Base-by-base conservation (phyloP, 345 rosid genomes). In the Syzygium grande region DNA sequence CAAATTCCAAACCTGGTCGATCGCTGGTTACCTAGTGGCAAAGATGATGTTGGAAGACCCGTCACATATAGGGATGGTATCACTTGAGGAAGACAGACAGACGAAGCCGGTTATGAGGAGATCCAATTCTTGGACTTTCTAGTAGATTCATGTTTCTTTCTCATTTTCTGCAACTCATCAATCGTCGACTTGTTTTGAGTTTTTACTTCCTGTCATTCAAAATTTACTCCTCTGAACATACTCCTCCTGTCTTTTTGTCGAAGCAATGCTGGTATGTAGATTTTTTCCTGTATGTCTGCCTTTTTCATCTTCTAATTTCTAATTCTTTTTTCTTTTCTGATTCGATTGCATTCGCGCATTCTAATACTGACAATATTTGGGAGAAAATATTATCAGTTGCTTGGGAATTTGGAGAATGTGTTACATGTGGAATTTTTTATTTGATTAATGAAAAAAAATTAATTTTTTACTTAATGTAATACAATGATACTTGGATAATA, bases 21-120 rank as follows among this genome's bases (percentile, higher is more conserved):
- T 95, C 41, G 99, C 99, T 0, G 99, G 99, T 34, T 96, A 95
- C 91, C 92, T 98, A 91, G 98, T 98, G 79, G 97, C 99, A 11
- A 98, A 94, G 93, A 94, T 96, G 99, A 92, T 98, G 99, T 58
- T 96, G 85, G 99, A 98, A 91, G 99, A 98, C 84, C 99, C 99
- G 7, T 95, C 99, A 53, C 98, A 95, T 87, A 73, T 98, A 84
- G 99, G 99, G 52, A 98, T 96, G 99, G 86, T 98, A 86, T 86
- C 98, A 54, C 94, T 96, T 0, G 98, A 95, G 87, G 99, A 96
- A 91, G 99, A 96, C 92, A 95, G 91, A 91, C 98, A 95, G 85
- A 92, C 92, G 96, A 95, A 96, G 93, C 95, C 98, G 54, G 88
- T 88, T 17, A 87, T 96, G 89, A 94, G 90, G 92, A 93, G 99